Evolutionary conservation across 352 stramenopile species (phyloP).

Genomic region (Globisporangium parvum): DNA sequence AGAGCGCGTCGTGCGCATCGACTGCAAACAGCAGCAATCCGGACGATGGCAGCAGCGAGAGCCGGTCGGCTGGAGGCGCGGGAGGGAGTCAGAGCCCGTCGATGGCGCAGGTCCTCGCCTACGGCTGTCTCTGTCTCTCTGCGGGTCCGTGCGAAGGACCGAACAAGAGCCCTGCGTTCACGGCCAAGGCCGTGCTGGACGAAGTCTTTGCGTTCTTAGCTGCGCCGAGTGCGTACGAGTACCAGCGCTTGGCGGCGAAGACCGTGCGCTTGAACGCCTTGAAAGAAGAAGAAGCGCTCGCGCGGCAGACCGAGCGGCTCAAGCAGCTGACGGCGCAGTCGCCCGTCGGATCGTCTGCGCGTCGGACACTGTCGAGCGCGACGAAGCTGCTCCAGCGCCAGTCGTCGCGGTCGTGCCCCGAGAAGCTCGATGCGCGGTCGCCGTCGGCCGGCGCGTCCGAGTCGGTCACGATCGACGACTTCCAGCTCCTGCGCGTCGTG

Average conservation of each 20-base stretch:
- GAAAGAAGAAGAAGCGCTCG: constrained; percentile 21
- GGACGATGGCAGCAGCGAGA: constrained; percentile 8
- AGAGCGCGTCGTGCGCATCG: constrained; percentile 15
- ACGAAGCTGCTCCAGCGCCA: constrained; percentile 5
- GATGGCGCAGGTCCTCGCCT: constrained; percentile 28
- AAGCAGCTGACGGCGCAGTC: not conserved
- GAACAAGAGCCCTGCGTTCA: constrained; percentile 59
- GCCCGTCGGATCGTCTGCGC: not conserved
- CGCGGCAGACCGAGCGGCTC: constrained; percentile 6
- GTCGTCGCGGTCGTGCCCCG: constrained; percentile 9
- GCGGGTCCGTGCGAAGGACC: constrained; percentile 49
- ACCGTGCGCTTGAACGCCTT: constrained; percentile 47
- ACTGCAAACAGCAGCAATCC: constrained; percentile 21
- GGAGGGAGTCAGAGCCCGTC: constrained; percentile 27
- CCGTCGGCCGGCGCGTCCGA: not conserved
- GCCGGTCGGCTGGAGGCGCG: not conserved
- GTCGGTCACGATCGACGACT: constrained; percentile 10
- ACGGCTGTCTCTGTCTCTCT: constrained; percentile 77
- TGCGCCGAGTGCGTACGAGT: constrained; percentile 72
- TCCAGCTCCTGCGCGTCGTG: constrained; percentile 94
- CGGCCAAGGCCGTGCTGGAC: constrained; percentile 61
- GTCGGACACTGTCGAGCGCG: not conserved
- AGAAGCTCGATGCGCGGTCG: constrained; percentile 2
- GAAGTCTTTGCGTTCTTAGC: constrained; percentile 81
- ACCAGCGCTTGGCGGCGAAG: constrained; percentile 47